These are phyloP conservation scores for Colletotrichum eleusines DNA, from an alignment of 2,329 filamentous ascomycete species.

Conservation along the genomic window DNA sequence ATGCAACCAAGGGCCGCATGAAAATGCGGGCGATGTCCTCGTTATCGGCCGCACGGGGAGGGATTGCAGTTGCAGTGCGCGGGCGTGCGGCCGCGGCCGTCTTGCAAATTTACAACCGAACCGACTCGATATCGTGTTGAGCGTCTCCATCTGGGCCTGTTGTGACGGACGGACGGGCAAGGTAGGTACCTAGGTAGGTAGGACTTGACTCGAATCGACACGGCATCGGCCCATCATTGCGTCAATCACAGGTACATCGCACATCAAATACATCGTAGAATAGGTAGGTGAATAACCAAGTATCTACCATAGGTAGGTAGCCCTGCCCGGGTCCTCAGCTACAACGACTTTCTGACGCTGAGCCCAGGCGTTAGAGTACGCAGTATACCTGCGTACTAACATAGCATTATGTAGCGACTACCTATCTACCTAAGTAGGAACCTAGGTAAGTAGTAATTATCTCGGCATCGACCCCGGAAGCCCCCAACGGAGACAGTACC, in stretches of 20 bases:
- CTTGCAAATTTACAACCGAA: constrained; percentile 12
- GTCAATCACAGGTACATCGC: background rate
- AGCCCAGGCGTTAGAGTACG: too few relatives aligned
- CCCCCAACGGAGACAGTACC: background rate
- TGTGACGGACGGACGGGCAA: too few relatives aligned
- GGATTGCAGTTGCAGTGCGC: constrained; percentile 18
- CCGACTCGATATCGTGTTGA: background rate
- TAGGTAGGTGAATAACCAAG: too few relatives aligned
- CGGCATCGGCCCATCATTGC: background rate
- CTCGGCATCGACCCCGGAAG: too few relatives aligned
- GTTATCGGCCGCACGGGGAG: constrained; percentile 29
- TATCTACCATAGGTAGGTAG: too few relatives aligned
- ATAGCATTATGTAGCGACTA: too few relatives aligned
- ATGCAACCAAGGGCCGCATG: background rate
- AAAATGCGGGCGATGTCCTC: constrained; percentile 6
- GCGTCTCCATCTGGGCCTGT: constrained; percentile 9
- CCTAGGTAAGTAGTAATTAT: too few relatives aligned
- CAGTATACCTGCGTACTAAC: too few relatives aligned
- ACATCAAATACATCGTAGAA: too few relatives aligned
- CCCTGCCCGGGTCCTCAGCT: too few relatives aligned
- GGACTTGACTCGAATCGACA: background rate
- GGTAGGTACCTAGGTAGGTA: background rate
- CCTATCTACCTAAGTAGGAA: background rate
- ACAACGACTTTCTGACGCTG: constrained; percentile 8
- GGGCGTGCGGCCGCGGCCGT: background rate